Conservation (phyloP, 208 protist species). For the Jaenimonas drosophilae region DNA sequence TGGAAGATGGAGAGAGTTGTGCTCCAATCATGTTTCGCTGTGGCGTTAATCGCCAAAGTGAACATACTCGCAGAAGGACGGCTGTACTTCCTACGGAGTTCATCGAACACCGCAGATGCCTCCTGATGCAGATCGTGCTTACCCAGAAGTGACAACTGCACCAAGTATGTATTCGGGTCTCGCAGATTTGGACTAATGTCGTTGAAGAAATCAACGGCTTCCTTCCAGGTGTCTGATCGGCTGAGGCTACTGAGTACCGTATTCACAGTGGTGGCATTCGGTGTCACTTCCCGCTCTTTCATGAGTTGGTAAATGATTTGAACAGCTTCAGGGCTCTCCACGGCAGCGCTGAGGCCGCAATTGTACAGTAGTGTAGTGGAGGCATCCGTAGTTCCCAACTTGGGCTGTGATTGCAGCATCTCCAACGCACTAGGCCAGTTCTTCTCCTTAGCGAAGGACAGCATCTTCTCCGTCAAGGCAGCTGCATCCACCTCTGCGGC, state of each 20-base stretch:
- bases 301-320: constrained; percentile 36
- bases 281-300: constrained; percentile 21
- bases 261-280: constrained; percentile 76
- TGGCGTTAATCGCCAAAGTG: constrained; percentile 44
- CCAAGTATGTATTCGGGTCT: constrained; percentile 70
- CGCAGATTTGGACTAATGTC: constrained; percentile 12
- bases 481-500: constrained; percentile 14
- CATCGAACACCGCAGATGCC: constrained; percentile 33
- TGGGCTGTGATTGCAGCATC: constrained; percentile 19
- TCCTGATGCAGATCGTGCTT: constrained; percentile 58
- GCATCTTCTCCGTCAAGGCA: constrained; percentile 62
- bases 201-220: constrained; percentile 56
- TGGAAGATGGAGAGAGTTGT: constrained; percentile 59
- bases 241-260: constrained; percentile 67
- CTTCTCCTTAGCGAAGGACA: constrained; percentile 65
- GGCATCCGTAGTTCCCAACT: constrained; percentile 15
- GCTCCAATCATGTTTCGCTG: constrained; percentile 53
- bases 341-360: constrained; percentile 67
- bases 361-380: constrained; percentile 84
- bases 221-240: constrained; percentile 32
- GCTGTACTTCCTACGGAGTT: constrained; percentile 18
- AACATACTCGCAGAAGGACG: constrained; percentile 60
- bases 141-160: constrained; percentile 66
- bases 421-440: constrained; percentile 63
- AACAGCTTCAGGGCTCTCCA: constrained; percentile 46